Base-by-base conservation (phyloP, 768 basidiomycete species). In the Mycena kentingensis region DNA sequence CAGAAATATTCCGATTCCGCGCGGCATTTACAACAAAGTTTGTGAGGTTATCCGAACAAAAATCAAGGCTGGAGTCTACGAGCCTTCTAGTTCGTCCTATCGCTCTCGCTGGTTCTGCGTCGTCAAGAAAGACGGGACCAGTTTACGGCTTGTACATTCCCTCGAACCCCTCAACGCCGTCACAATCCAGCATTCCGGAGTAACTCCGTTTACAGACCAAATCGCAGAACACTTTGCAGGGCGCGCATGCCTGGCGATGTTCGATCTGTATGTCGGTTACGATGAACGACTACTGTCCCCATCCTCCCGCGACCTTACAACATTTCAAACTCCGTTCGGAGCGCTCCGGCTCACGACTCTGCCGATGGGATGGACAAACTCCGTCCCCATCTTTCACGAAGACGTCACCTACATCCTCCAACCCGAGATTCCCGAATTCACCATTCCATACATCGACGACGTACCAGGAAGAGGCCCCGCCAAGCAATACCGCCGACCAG, bases 401-500 rank as follows among this genome's bases (percentile, higher is more conserved):
- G 59, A 60, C 29, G 61, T 70, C 16, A 53, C 55, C 0, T 61
- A 63, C 12, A 60, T 69, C 7, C 47, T 73, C 0, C 52, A 65
- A 25, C 50, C 63, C 0, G 61, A 70, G 21, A 38, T 38, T 15
- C 67, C 65, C 15, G 18, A 66, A 1, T 12, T 55, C 2, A 65
- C 63, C 0, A 47, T 50, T 0, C 63, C 58, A 0, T 74, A 62
- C 41, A 50, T 72, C 1, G 62, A 75, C 47, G 66, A 75, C 35
- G 36, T 68, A 0, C 63, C 54, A 0, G 34, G 68, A 21, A 63
- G 60, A 25, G 66, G 66, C 2, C 68, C 60, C 0, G n/a, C 27
- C 0, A 62, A 65, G 0, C 35, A 46, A 0, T 70, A 71, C 31
- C 62, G 54, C 15, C 2, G n/a, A 0, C 15, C 18, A 10, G 4